Base-by-base conservation (phyloP, 2,329 filamentous ascomycete species). In the Venturia aucupariae region DNA sequence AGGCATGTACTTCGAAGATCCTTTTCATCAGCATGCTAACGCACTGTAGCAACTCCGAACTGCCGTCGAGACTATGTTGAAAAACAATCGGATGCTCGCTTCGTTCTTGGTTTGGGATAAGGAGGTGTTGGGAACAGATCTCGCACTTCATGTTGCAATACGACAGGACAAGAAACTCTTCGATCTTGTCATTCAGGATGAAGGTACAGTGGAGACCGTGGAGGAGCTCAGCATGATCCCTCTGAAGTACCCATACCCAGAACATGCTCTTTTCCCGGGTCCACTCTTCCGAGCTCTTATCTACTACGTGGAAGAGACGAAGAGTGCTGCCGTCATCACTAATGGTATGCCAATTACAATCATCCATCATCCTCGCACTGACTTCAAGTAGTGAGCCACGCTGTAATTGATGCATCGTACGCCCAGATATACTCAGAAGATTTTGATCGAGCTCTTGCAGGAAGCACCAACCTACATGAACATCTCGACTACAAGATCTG, bases 51-150 rank as follows among this genome's bases (percentile, higher is more conserved):
- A 39, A 48, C 61, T 62, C 10, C 61, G 61, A 10, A 54, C 39
- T 17, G 61, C 61, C 22, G 11, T 62, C 4, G 41, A 46, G n/a
- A 62, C 41, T 10, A 62, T 54, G 61, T 24, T 62, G 32, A 38
- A 38, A n/a, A 62, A 46, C n/a, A 51, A 62, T 48, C 42, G 35
- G 7, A 51, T 62, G 22, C 41, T 48, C 13, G 38, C 61, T 8
- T 62, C 42, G 13, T 62, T 62, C 44, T 24, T 62, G n/a, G 61
- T 62, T 10, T 54, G 24, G 61, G 61, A 62, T 24, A 44, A 62
- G 17, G 30, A 62, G 15, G 30, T 15, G 8, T 39, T 62, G 2
- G 61, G 27, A 32, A 35, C 41, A 10, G 61, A 62, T n/a, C 42
- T 62, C 17, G 61, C 41, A 2, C 24, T 62, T 7, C 61, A 62